phyloP scores from a whole-genome alignment of 495 filamentous ascomycete species.

The Annulohypoxylon stygium region DNA sequence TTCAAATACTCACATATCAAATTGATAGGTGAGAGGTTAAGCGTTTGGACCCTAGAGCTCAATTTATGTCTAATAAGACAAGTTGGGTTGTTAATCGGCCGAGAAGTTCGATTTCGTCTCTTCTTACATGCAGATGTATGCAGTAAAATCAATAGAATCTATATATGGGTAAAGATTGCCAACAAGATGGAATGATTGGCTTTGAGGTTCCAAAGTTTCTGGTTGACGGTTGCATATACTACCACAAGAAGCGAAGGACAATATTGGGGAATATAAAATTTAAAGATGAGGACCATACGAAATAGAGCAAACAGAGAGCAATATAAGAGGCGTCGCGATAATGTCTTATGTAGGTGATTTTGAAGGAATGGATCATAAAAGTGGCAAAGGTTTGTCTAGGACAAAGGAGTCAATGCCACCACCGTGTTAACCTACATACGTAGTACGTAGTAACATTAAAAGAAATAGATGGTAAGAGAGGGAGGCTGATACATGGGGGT shows the following conservation, averaged over 20 bases:
- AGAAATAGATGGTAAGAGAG: not conserved
- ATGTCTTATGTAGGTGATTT: not conserved
- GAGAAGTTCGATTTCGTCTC: slow-evolving; percentile 1
- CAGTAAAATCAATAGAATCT: slow-evolving; percentile 35
- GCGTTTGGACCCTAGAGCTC: slow-evolving; percentile 14
- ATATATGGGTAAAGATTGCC: slow-evolving; percentile 20
- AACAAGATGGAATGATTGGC: slow-evolving; percentile 22
- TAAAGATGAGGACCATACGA: slow-evolving; percentile 18
- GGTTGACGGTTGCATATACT: slow-evolving; percentile 20
- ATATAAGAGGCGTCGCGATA: slow-evolving; percentile 9
- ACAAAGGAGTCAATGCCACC: slow-evolving; percentile 14
- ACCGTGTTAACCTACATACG: not conserved
- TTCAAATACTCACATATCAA: slow-evolving; percentile 14
- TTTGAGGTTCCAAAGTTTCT: not conserved
- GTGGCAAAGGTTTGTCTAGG: slow-evolving; percentile 12
- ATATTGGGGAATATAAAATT: slow-evolving; percentile 31
- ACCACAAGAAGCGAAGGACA: slow-evolving; percentile 29
- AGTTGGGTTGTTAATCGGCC: slow-evolving; percentile 21
- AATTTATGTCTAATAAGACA: slow-evolving; percentile 22
- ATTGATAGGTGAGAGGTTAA: slow-evolving; percentile 7
- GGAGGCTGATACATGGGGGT: slow-evolving; percentile 30
- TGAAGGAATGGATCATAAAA: slow-evolving; percentile 9
- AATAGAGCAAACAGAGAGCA: slow-evolving; percentile 21
- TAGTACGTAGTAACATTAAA: not conserved
- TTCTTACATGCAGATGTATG: slow-evolving; percentile 5